Conservation (phyloP, 2,329 filamentous ascomycete species). For the Ophiostoma fasciatum region DNA sequence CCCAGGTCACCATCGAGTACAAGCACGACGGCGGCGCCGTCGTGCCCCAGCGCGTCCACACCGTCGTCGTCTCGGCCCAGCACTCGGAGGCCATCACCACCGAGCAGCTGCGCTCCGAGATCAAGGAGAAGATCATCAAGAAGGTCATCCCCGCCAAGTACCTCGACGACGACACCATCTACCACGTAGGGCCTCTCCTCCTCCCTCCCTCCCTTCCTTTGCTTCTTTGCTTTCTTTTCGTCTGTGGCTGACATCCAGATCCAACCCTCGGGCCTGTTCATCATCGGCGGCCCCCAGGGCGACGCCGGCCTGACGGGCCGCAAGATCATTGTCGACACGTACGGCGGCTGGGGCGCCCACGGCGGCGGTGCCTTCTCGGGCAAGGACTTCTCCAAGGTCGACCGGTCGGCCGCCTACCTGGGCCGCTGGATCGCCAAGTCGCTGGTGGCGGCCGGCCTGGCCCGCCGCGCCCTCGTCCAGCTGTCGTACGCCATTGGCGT, state of each 20-base stretch:
- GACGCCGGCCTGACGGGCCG: conserved; percentile 96
- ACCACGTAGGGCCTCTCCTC: conserved; percentile 53
- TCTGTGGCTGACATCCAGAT: conserved; percentile 32
- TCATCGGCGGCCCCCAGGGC: conserved; percentile 98
- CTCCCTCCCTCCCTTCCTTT: conserved; percentile 9
- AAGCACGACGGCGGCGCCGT: conserved; percentile 91
- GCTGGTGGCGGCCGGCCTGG: conserved; percentile 73
- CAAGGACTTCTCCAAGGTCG: conserved; percentile 99
- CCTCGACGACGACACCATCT: conserved; percentile 83
- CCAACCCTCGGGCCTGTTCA: conserved; percentile 95
- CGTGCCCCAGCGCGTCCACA: conserved; percentile 83
- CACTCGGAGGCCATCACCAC: conserved; percentile 80
- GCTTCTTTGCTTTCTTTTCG: background rate
- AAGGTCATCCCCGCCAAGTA: conserved; percentile 84
- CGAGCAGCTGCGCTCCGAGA: conserved; percentile 84
- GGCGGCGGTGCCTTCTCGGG: conserved; percentile 99
- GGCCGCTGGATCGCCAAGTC: conserved; percentile 99
- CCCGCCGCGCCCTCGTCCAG: conserved; percentile 88
- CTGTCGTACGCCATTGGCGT: conserved; percentile 99
- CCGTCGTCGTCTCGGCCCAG: conserved; percentile 91
- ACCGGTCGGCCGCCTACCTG: conserved; percentile 94
- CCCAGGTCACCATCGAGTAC: conserved; percentile 98
- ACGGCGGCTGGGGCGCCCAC: conserved; percentile 99
- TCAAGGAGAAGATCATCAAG: conserved; percentile 95
- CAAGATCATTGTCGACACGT: conserved; percentile 99